Base-by-base conservation (phyloP, 768 basidiomycete species). In the Boletus speciosus region DNA sequence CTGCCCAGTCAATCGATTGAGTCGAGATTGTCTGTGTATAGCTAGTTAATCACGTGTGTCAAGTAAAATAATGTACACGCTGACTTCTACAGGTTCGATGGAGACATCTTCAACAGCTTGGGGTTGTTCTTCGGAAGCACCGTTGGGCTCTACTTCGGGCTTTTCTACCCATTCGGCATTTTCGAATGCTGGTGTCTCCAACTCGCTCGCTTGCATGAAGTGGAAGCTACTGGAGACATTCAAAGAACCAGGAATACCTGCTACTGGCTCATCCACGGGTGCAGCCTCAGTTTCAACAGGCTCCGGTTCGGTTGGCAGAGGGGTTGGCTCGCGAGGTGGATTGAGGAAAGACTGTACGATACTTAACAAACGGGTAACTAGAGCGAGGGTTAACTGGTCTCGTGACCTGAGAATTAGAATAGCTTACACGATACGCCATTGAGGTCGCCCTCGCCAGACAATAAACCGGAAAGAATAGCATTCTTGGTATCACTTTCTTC, bases 201-300 rank as follows among this genome's bases (percentile, higher is more conserved):
- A 75, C 62, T 92, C 90, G 67, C 89, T 90, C 54, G 80, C 86
- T 69, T 90, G 85, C 74, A 93, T 86, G 69, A 92, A 93, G 63
- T 81, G 82, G 78, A 90, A 86, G 70, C 83, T 81, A 51, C 78
- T 77, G 0, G 83, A 74, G 71, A 66, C 60, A 70, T 68, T 61
- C 70, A 63, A 45, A 57, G 61, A 41, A 27, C 66, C 67, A 14
- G 81, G 74, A 41, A 81, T 69, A 51, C 73, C 78, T 46, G 74
- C 70, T 36, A 79, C 74, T 31, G 67, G 58, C 41, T 70, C 69
- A 34, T 57, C 57, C 21, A 53, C 52, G 3, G 58, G 59, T 14
- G 67, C 59, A 27, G 61, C 53, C 36, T 76, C 75, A 2, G 63
- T 40, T 43, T 74, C 74, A 2, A 52, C 57, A 32, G 68, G 58